Evolutionary conservation across 1,284 basidiomycete species (phyloP).

Genomic region (Dichomitus squalens): DNA sequence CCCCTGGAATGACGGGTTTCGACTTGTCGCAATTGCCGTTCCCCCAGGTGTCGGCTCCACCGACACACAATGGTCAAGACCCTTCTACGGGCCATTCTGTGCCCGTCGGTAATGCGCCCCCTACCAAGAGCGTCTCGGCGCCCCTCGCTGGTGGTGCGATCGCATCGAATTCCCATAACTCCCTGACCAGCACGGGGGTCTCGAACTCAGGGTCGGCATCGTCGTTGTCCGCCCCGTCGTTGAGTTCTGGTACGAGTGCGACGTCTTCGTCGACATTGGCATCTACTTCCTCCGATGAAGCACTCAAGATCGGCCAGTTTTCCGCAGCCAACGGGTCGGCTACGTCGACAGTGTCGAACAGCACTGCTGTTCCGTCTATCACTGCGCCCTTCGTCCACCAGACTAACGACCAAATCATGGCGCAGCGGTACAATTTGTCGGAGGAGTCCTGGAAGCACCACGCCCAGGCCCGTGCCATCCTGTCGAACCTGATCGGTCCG

Average conservation of each 20-base stretch:
- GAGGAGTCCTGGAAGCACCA: constrained; percentile 85
- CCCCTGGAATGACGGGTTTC: constrained; percentile 42
- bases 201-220: constrained; percentile 56
- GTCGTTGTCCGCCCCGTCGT: constrained; percentile 57
- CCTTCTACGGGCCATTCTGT: constrained; percentile 42
- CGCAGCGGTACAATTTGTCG: constrained; percentile 56
- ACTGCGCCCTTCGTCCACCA: constrained; percentile 43
- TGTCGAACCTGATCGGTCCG: constrained; percentile 79
- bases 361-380: constrained; percentile 38
- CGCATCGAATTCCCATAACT: constrained; percentile 33
- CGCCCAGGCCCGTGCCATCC: constrained; percentile 75
- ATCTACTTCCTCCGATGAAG: constrained; percentile 52
- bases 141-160: constrained; percentile 55
- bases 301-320: constrained; percentile 40
- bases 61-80: constrained; percentile 26
- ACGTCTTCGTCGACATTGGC: constrained; percentile 48
- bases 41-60: constrained; percentile 34
- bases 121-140: constrained; percentile 65
- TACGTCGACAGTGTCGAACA: constrained; percentile 11
- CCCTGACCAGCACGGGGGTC: constrained; percentile 42
- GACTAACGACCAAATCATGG: constrained; percentile 42
- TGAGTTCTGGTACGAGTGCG: constrained; percentile 56
- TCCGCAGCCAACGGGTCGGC: constrained; percentile 32
- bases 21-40: constrained; percentile 55
- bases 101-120: constrained; percentile 45